Evolutionary conservation across 2,329 filamentous ascomycete genomes (phyloP).

Genomic region (Colletotrichum graminicola): DNA sequence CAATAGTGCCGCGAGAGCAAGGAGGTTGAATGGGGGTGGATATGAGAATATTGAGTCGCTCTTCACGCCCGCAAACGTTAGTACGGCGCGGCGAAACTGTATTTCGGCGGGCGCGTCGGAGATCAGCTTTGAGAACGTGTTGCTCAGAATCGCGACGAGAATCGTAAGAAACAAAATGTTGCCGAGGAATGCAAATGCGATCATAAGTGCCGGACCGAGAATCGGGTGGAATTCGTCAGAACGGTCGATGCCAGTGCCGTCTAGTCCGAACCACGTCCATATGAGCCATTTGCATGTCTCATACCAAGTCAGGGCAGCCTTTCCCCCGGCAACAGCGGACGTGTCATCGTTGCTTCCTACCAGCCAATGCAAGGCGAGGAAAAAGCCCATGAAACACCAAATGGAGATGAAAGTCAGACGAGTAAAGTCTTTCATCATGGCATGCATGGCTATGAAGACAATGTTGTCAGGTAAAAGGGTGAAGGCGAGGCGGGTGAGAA

Average conservation of each 20-base stretch:
- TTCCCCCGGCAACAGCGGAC: slow-evolving; percentile 42
- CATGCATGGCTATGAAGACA: slow-evolving; percentile 78
- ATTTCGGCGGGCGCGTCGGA: slow-evolving; percentile 77
- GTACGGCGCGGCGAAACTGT: slow-evolving; percentile 77
- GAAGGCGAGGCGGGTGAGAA: slow-evolving; percentile 78
- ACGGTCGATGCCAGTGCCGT: slow-evolving; percentile 67
- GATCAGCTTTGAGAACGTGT: slow-evolving; percentile 78
- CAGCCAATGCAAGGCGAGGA: slow-evolving; percentile 78
- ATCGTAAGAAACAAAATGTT: slow-evolving; percentile 82
- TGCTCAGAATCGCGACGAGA: slow-evolving; percentile 78
- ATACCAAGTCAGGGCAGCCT: slow-evolving; percentile 48
- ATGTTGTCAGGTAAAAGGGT: slow-evolving; percentile 81
- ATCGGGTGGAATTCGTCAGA: slow-evolving; percentile 72
- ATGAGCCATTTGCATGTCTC: slow-evolving; percentile 82
- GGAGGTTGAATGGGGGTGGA: slow-evolving; percentile 77
- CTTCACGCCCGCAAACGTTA: slow-evolving; percentile 81
- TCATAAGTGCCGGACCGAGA: slow-evolving; percentile 76
- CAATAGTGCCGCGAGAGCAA: slow-evolving; percentile 74
- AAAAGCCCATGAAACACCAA: slow-evolving; percentile 78
- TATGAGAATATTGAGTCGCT: slow-evolving; percentile 78
- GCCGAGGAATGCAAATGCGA: slow-evolving; percentile 79
- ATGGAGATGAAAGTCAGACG: slow-evolving; percentile 66
- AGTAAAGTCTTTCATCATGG: slow-evolving; percentile 81
- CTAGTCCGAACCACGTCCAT: slow-evolving; percentile 84
- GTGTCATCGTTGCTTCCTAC: slow-evolving; percentile 47